Evolutionary conservation across 352 stramenopile species (phyloP), one percentile per base, ranked within the genome.

Genomic region (Elongisporangium prolatum): DNA sequence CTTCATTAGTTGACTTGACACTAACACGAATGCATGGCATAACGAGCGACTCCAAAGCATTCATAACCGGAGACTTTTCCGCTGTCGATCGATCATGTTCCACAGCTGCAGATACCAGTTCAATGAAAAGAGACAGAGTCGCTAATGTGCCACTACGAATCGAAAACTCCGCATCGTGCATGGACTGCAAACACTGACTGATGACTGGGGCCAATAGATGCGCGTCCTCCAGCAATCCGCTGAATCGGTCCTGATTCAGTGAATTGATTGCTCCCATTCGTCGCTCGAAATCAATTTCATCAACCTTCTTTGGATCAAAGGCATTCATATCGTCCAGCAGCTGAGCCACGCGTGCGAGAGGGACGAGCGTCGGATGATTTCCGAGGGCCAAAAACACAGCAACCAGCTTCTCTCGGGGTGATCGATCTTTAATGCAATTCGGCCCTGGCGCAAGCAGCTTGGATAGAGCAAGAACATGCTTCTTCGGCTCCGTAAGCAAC

Each of bases 1-100:
- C 84, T 57, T 97, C 87, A 24, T 74, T 80, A 0, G 75, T 72
- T 13, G 77, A 89, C 44, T 87, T 87, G 17, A 97, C 63, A 50
- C 89, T 96, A 38, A 79, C 73, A 10, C 90, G 85, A 21, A 97
- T 71, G 51, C 82, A 91, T 14, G 89, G 90, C 84, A 97, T 96
- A 28, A 97, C 75, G 21, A 95, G 70, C 10, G 86, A 95, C 64
- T 96, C 84, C 51, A 97, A 74, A 8, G 90, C 78, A 57, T 90
- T 91, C 4, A 90, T 57, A 18, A 90, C 59, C 8, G 81, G 71
- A 9, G 63, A 78, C 25, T 86, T 80, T 7, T 54, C 59, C 3
- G 21, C 61, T 24, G 64, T 61, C 24, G 48, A 5, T 58, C 22
- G 25, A 59, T 57, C 9, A 13, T 63, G 59, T 2, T 65, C 54